Evolutionary conservation across 345 rosid species (phyloP), one percentile per base, ranked within the genome.

Genomic region (Citrus sp.): DNA sequence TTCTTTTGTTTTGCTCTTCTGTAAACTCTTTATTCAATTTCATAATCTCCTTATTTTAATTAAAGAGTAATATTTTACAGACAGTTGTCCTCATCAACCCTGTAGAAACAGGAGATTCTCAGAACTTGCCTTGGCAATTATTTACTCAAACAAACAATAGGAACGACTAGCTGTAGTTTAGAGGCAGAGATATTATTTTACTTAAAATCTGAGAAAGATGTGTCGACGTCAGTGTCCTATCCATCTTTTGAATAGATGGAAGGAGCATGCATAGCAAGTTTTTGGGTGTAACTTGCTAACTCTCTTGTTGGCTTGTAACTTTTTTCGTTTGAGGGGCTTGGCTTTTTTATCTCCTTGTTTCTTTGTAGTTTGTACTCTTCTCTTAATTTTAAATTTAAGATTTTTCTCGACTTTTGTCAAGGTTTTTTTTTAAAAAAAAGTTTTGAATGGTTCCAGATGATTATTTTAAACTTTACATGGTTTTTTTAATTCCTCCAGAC

Each of bases 161-260:
- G 56, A 14, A 46, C 18, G 1, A 46, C 18, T 46, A 12, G 5
- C 27, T 18, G 27, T 40, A 38, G 18, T 37, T n/a, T 75, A 62
- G 37, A 75, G 38, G 67, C 22, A 46, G 42, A 27, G 40, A 75
- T 24, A 74, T 60, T 73, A 73, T 73, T 28, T 49, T 18, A 62
- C 21, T 42, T 16, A 73, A 73, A 35, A 35, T 22, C 64, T 16
- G 24, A 25, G 35, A 73, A 61, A 59, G 12, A 51, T 25, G 24
- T 21, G 5, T 38, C 1, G 72, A 2, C 9, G 40, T n/a, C 12
- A n/a, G 16, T 37, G 32, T 60, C 37, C 19, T 7, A 18, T 37
- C 63, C 25, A 7, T 60, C 8, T 1, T 24, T 25, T 73, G 18
- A 73, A 42, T 65, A 71, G 69, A 58, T 77, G 72, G 21, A 76